phyloP scores from a whole-genome alignment of 495 filamentous ascomycete genomes.

The Baudoinia panamericana region DNA sequence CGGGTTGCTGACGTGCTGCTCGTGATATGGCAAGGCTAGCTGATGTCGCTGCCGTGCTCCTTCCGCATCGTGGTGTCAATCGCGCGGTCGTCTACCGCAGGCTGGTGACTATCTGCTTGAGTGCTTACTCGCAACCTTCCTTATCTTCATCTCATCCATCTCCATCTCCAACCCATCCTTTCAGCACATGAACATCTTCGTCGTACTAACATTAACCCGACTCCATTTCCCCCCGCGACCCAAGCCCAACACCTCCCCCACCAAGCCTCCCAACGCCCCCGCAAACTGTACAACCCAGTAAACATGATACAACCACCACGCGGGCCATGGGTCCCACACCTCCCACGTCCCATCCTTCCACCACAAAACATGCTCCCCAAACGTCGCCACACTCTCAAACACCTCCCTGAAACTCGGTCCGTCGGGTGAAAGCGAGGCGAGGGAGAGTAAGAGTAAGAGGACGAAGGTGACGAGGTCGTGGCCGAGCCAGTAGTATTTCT shows the following conservation, averaged over 20 bases:
- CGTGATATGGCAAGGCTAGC: no score
- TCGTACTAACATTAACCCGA: constrained; percentile 46
- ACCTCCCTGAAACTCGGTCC: constrained; percentile 16
- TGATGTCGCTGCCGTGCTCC: no score
- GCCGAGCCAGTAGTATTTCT: constrained; percentile 43
- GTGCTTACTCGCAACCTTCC: no score
- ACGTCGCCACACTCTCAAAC: constrained; percentile 17
- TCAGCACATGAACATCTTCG: constrained; percentile 40
- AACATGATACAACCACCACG: constrained; percentile 44
- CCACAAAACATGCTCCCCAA: constrained; percentile 34
- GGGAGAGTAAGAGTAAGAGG: constrained; percentile 32
- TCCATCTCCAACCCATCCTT: no score
- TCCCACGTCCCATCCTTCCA: constrained; percentile 51
- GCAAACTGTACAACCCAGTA: constrained; percentile 46
- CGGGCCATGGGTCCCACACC: constrained; percentile 47
- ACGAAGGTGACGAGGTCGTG: constrained; percentile 44
- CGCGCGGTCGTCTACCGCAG: no score
- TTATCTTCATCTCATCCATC: background rate
- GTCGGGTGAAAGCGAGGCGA: constrained; percentile 4
- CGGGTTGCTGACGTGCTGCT: no score
- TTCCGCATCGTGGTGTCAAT: no score
- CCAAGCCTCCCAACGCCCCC: constrained; percentile 24
- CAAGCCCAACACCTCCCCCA: no score
- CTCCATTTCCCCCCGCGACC: constrained; percentile 38
- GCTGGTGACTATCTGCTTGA: no score